Evolutionary conservation across 2,329 filamentous ascomycete species (phyloP), one percentile per base, ranked within the genome.

Genomic region (Aureobasidium melanogenum): DNA sequence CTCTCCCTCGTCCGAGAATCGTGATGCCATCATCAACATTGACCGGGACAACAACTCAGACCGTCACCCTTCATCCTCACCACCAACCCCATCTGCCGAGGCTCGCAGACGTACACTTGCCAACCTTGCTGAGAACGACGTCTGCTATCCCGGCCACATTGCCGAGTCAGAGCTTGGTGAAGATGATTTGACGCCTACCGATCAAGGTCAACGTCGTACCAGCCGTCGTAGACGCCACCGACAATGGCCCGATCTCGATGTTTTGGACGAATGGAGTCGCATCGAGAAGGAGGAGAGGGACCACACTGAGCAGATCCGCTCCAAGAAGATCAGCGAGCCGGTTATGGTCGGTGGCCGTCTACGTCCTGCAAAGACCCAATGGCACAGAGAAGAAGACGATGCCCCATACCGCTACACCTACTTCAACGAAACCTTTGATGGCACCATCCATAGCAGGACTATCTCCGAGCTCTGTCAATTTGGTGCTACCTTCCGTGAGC

Each of bases 341-440:
- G 86, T 97, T 69, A 84, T 97, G 67, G 87, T 99, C 63, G 93
- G 93, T 63, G 94, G 94, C 0, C 84, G 94, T 59, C 77, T 99
- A 47, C 86, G 94, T 5, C 91, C 92, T 14, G 85, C 89, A 41
- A 78, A 76, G 67, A 86, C 88, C 67, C 83, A 84, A 15, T 99
- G 93, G 93, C 93, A 91, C 72, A 84, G 88, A 41, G 86, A 89
- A 58, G 89, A 94, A 65, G 92, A 96, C 63, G 93, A 97, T 66
- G 85, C 88, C 0, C 94, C 94, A 0, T 97, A 95, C 72, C 84
- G 94, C 28, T 99, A 97, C 73, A 97, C 94, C 0, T 99, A 99
- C 74, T 99, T 99, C 80, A 97, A 97, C 73, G 94, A 97, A 71
- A 91, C 96, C 65, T 91, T 97, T 61, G 88, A 91, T 69, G 95